Percentiles rank a stretch among this genome's conserved stretches.
These are phyloP conservation scores for Suillus sp. DNA, from an alignment of 768 basidiomycete species.

Conservation along the genomic window DNA sequence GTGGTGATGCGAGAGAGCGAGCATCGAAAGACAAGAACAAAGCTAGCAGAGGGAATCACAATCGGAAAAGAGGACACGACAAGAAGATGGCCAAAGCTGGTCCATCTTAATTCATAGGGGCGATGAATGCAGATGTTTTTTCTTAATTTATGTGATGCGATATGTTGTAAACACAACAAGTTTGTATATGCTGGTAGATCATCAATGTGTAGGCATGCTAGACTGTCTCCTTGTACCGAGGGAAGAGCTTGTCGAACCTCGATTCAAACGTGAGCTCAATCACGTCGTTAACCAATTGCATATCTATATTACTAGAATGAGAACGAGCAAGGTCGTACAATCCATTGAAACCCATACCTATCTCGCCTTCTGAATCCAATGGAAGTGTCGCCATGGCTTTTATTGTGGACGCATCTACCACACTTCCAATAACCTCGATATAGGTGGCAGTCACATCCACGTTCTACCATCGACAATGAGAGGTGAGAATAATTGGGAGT, in stretches of 20 bases:
- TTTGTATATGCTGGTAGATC: background rate
- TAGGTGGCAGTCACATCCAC: conserved; percentile 52
- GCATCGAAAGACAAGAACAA: conserved; percentile 80
- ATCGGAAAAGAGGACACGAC: conserved; percentile 83
- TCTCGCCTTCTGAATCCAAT: conserved; percentile 52
- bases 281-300: conserved; percentile 62
- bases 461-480: conserved; percentile 33
- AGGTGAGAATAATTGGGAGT: background rate
- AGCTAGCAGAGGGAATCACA: conserved; percentile 69
- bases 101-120: conserved; percentile 25
- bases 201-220: background rate
- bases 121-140: background rate
- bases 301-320: conserved; percentile 40
- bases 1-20: conserved; percentile 52
- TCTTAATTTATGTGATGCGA: background rate
- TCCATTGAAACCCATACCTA: conserved; percentile 51
- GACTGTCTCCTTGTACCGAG: conserved; percentile 9
- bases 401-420: conserved; percentile 54
- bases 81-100: conserved; percentile 78
- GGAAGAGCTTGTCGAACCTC: conserved; percentile 55
- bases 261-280: conserved; percentile 63
- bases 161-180: background rate
- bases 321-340: background rate
- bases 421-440: conserved; percentile 70
- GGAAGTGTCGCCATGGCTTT: conserved; percentile 54